Conservation (phyloP, 225 moss, liverwort and hornwort genomes). For the Physcomitrium patens region DNA sequence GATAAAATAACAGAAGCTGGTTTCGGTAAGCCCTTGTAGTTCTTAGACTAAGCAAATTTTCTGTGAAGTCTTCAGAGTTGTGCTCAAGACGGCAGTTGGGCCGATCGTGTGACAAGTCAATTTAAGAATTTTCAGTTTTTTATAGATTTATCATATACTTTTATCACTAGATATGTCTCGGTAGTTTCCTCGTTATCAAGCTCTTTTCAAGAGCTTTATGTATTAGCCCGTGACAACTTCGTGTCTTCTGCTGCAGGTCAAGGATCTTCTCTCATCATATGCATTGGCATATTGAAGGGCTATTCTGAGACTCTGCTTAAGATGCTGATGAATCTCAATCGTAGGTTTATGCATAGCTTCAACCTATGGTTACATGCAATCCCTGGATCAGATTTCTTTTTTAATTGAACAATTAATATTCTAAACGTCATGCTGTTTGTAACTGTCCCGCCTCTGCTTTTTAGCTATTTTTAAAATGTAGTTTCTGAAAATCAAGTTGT, state of each 20-base stretch:
- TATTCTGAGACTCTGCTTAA: conserved; percentile 90
- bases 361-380: neutral
- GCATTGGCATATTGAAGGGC: conserved; percentile 94
- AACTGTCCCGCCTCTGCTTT: too few relatives aligned
- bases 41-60: neutral
- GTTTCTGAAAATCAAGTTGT: too few relatives aligned
- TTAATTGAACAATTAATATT: too few relatives aligned
- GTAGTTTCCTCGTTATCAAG: neutral
- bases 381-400: too few relatives aligned
- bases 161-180: neutral
- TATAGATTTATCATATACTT: neutral
- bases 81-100: conserved; percentile 7
- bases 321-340: conserved; percentile 79
- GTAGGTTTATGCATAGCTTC: conserved; percentile 40
- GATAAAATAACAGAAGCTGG: conserved; percentile 96
- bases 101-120: neutral
- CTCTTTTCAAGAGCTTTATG: conserved; percentile 22
- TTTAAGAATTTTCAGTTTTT: conserved; percentile 22
- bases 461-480: too few relatives aligned
- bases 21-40: conserved; percentile 66
- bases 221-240: conserved; percentile 21
- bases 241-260: conserved; percentile 67
- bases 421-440: too few relatives aligned
- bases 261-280: conserved; percentile 96
- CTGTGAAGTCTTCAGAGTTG: conserved; percentile 17